Evolutionary conservation across 31 red algal species (phyloP).

Genomic region (Asparagopsis taxiformis): DNA sequence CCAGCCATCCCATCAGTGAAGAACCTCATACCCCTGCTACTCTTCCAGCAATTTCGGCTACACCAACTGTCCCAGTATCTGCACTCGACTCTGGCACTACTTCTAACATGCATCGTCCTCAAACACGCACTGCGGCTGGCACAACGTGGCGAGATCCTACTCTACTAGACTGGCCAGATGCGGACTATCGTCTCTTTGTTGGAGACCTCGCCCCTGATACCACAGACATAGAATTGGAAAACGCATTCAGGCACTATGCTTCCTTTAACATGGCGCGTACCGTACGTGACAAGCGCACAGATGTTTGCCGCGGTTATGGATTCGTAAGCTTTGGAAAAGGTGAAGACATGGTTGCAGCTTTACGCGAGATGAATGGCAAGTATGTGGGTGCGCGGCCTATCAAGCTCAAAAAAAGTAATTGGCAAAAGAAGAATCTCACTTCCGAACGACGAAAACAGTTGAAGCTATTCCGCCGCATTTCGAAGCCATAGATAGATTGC

Average conservation of each 20-base stretch:
- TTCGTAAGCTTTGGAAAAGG: constrained; percentile 78
- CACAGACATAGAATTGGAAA: constrained; percentile 49
- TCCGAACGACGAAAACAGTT: constrained; percentile 41
- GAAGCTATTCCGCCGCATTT: constrained; percentile 45
- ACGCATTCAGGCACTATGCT: constrained; percentile 60
- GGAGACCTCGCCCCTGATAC: constrained; percentile 88
- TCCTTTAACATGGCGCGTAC: constrained; percentile 75
- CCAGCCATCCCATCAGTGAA: too few species aligned
- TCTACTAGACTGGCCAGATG: constrained; percentile 68
- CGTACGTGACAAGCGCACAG: constrained; percentile 60
- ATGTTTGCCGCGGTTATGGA: constrained; percentile 78
- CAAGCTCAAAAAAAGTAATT: constrained; percentile 83
- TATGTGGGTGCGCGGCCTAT: constrained; percentile 80
- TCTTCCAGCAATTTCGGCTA: too few species aligned
- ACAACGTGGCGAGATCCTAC: constrained; percentile 76
- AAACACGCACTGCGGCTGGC: constrained; percentile 87
- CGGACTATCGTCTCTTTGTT: constrained; percentile 91
- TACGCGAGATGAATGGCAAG: constrained; percentile 94
- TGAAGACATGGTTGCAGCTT: constrained; percentile 66
- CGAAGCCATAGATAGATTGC: constrained; percentile 19
- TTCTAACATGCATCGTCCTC: too few species aligned
- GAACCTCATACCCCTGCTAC: too few species aligned
- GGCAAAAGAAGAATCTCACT: constrained; percentile 67
- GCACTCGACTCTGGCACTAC: too few species aligned
- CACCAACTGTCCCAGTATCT: too few species aligned